Evolutionary conservation across 2,329 filamentous ascomycete genomes (phyloP).

Genomic region (Ceratocystis ficicola): DNA sequence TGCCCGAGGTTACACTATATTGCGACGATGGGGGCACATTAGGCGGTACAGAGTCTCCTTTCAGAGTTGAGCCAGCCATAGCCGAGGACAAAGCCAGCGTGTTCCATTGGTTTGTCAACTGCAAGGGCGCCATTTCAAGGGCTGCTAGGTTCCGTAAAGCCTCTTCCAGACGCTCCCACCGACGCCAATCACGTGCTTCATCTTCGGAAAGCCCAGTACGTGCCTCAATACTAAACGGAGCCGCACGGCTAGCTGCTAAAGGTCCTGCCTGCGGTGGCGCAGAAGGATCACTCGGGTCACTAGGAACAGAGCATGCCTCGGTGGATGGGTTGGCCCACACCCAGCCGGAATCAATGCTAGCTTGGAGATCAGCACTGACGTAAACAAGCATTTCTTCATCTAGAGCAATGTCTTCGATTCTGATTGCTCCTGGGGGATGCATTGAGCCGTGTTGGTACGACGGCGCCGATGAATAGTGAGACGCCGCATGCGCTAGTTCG

Average conservation of each 20-base stretch:
- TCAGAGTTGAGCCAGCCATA: conserved; percentile 4
- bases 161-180: conserved; percentile 63
- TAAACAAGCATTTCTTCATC: conserved; percentile 88
- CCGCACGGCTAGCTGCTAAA: conserved; percentile 29
- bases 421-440: background rate
- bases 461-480: conserved; percentile 12
- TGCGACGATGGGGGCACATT: background rate
- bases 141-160: conserved; percentile 16
- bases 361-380: conserved; percentile 75
- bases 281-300: conserved; percentile 23
- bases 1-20: background rate
- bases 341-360: conserved; percentile 53
- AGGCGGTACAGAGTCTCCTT: conserved; percentile 1
- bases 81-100: background rate
- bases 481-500: conserved; percentile 30
- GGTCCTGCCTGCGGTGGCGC: conserved; percentile 21
- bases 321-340: conserved; percentile 45
- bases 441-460: conserved; percentile 10
- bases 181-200: conserved; percentile 58
- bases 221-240: conserved; percentile 35
- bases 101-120: conserved; percentile 22
- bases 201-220: conserved; percentile 43
- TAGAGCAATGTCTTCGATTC: conserved; percentile 34
- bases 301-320: conserved; percentile 23
- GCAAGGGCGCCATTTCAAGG: conserved; percentile 14